These are phyloP conservation scores for Calocera cornea DNA, from an alignment of 768 basidiomycete genomes.

Conservation along the genomic window DNA sequence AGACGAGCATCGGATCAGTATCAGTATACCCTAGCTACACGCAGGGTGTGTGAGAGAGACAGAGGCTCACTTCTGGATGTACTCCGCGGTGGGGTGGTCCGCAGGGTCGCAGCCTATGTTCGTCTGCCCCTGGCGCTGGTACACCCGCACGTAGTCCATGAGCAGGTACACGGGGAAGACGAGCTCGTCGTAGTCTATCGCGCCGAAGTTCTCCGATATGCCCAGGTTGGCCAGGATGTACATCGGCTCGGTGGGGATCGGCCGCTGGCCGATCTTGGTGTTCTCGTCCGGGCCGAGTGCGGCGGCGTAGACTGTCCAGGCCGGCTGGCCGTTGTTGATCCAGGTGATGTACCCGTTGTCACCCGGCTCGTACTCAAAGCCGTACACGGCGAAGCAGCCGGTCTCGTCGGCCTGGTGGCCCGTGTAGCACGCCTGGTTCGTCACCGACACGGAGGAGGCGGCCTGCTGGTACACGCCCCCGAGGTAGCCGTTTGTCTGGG, in stretches of 20 bases:
- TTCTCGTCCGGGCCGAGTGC: conserved; percentile 49
- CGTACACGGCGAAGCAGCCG: conserved; percentile 53
- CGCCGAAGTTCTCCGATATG: conserved; percentile 67
- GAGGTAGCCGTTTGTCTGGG: conserved; percentile 18
- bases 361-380: conserved; percentile 71
- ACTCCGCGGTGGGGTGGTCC: conserved; percentile 63
- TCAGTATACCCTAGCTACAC: not conserved
- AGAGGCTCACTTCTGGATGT: conserved; percentile 54
- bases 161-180: conserved; percentile 66
- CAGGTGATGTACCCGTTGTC: conserved; percentile 66
- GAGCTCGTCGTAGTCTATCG: conserved; percentile 56
- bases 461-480: conserved; percentile 79
- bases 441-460: conserved; percentile 52
- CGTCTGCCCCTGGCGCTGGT: conserved; percentile 53
- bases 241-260: conserved; percentile 76
- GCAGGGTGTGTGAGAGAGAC: not conserved
- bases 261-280: conserved; percentile 51
- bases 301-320: conserved; percentile 55
- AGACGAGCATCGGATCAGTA: conserved; percentile 3
- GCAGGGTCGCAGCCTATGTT: conserved; percentile 79
- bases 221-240: conserved; percentile 78
- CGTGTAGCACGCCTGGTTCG: conserved; percentile 61
- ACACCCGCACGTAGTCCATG: conserved; percentile 83
- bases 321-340: conserved; percentile 46
- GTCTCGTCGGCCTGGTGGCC: conserved; percentile 29